Evolutionary conservation across 2,329 filamentous ascomycete genomes (phyloP).

Genomic region (Apiospora phragmitis): DNA sequence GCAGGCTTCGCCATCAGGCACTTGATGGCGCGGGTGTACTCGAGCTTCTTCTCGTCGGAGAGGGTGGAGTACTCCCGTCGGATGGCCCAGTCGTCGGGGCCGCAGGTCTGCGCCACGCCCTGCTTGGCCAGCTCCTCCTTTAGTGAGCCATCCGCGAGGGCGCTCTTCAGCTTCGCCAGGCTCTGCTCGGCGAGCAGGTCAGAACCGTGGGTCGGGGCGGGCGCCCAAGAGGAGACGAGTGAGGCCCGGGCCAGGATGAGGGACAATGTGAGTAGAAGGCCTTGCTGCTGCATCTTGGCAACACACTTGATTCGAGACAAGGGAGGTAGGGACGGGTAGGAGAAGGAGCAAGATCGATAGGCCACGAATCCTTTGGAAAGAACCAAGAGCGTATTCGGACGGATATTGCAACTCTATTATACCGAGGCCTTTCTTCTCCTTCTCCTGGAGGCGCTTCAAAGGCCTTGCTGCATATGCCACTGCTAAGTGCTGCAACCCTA

Average conservation of each 20-base stretch:
- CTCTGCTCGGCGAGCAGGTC: slow-evolving; percentile 14
- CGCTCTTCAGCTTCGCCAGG: slow-evolving; percentile 13
- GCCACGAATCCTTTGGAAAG: not conserved
- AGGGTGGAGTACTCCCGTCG: slow-evolving; percentile 17
- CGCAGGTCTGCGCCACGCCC: slow-evolving; percentile 15
- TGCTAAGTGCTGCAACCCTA: not conserved
- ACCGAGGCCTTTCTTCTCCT: not conserved
- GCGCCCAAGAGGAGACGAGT: slow-evolving; percentile 9
- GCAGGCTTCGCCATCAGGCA: slow-evolving; percentile 1
- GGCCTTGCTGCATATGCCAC: not conserved
- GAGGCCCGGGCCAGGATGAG: slow-evolving; percentile 4
- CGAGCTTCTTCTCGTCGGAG: slow-evolving; percentile 17
- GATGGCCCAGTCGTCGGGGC: slow-evolving; percentile 9
- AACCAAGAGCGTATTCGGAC: not conserved
- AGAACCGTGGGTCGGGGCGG: slow-evolving; percentile 15
- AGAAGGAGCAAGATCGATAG: not conserved
- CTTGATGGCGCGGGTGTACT: slow-evolving; percentile 13
- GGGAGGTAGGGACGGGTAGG: not conserved
- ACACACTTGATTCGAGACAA: not conserved
- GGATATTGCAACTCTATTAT: not conserved
- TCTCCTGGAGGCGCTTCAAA: not conserved
- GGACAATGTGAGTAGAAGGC: not conserved
- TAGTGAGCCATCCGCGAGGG: slow-evolving; percentile 13
- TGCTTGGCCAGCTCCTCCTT: slow-evolving; percentile 9
- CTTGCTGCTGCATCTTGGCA: slow-evolving; percentile 9